A percentile compares a stretch with the other conserved stretches of the same genome.
phyloP scores from a whole-genome alignment of 768 basidiomycete genomes.

The Xerocomellus intermedius region DNA sequence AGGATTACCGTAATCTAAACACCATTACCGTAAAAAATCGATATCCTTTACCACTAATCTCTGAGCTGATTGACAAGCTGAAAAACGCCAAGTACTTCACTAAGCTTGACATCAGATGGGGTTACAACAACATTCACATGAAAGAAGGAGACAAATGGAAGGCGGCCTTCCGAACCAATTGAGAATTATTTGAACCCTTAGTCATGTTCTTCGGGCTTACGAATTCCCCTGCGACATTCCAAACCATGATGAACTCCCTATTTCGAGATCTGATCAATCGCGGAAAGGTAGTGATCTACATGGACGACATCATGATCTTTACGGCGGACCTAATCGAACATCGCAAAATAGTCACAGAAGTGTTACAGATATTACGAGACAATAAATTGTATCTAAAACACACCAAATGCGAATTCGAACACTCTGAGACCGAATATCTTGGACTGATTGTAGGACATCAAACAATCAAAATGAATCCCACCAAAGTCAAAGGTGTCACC shows the following conservation, averaged over 20 bases:
- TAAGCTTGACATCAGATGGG: conserved; percentile 31
- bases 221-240: conserved; percentile 21
- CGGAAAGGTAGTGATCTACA: conserved; percentile 32
- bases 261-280: conserved; percentile 12
- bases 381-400: conserved; percentile 3
- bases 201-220: conserved; percentile 5
- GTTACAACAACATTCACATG: conserved; percentile 35
- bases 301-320: conserved; percentile 42
- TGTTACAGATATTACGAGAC: rapidly evolving
- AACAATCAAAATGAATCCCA: neutral
- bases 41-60: conserved; percentile 27
- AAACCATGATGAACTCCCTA: conserved; percentile 25
- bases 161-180: conserved; percentile 26
- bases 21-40: conserved; percentile 24
- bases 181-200: neutral
- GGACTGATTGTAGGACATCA: neutral
- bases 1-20: conserved; percentile 36
- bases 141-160: conserved; percentile 31
- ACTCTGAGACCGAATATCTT: neutral
- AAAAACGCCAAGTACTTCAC: conserved; percentile 22
- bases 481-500: neutral
- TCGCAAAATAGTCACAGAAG: neutral
- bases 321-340: conserved; percentile 32
- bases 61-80: conserved; percentile 24
- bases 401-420: neutral